Conservation (phyloP, 495 filamentous ascomycete species). For the Hypoxylon lienhwacheense region DNA sequence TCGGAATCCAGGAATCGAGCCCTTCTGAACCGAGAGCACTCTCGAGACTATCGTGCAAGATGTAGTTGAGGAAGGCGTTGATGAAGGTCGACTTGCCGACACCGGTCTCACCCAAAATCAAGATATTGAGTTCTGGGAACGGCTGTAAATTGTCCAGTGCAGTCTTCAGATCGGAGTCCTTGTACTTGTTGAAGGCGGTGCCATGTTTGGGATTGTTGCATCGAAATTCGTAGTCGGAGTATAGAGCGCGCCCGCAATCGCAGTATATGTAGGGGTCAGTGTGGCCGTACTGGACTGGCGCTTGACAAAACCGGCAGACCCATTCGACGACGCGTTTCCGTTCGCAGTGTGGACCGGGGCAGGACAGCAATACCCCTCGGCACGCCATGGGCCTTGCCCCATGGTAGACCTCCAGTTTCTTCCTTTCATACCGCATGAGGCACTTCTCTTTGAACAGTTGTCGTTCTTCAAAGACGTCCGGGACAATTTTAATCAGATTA, state of each 20-base stretch:
- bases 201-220: background rate
- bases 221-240: background rate
- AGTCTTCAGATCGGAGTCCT: background rate
- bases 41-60: background rate
- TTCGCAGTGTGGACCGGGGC: background rate
- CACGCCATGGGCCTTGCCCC: background rate
- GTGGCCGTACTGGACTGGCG: background rate
- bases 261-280: slow-evolving; percentile 1
- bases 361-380: too few relatives aligned
- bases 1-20: background rate
- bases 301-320: background rate
- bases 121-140: background rate
- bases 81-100: slow-evolving; percentile 4
- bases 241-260: background rate
- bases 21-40: background rate
- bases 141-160: background rate
- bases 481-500: background rate
- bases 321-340: background rate
- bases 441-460: background rate
- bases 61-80: slow-evolving; percentile 6
- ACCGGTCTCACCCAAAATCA: slow-evolving; percentile 1
- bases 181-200: background rate
- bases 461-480: background rate
- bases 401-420: background rate
- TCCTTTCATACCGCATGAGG: background rate